Percentiles rank a stretch among this genome's conserved stretches.
Evolutionary conservation across 2,329 filamentous ascomycete species (phyloP).

Genomic region (Dothistroma pini): DNA sequence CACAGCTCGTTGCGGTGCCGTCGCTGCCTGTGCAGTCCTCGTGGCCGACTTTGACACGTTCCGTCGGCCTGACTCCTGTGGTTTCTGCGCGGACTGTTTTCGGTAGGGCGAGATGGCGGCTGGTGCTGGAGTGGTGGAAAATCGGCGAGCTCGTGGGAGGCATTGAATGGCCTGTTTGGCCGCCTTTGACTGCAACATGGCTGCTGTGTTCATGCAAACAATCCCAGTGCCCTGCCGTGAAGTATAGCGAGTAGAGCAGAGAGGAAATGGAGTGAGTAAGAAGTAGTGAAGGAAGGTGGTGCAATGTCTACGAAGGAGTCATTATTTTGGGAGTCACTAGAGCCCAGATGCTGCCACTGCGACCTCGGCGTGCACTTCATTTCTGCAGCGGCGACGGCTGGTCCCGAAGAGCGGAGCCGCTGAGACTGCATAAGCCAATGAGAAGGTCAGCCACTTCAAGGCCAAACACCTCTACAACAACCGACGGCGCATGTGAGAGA

Average conservation of each 20-base stretch:
- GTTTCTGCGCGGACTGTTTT: conserved; percentile 15
- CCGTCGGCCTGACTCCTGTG: conserved; percentile 25
- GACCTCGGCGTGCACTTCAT: not conserved
- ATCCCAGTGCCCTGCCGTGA: not conserved
- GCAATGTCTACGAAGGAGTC: not conserved
- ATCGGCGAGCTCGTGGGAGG: conserved; percentile 40
- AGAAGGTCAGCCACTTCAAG: not conserved
- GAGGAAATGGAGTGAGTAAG: not conserved
- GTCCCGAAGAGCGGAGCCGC: not conserved
- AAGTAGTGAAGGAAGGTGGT: not conserved
- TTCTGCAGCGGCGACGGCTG: not conserved
- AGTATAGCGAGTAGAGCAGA: not conserved
- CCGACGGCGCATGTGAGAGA: not conserved
- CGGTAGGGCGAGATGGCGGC: conserved; percentile 45
- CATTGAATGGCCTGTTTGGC: conserved; percentile 38
- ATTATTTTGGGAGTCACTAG: not conserved
- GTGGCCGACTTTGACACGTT: conserved; percentile 41
- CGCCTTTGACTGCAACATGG: conserved; percentile 34
- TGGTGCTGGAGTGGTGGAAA: conserved; percentile 41
- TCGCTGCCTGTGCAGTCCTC: conserved; percentile 43
- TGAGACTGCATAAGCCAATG: not conserved
- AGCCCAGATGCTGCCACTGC: not conserved
- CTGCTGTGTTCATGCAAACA: conserved; percentile 21
- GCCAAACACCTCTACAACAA: not conserved
- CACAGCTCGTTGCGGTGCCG: conserved; percentile 39